Conservation (phyloP, 2,329 filamentous ascomycete species). For the Colletotrichum lentis region DNA sequence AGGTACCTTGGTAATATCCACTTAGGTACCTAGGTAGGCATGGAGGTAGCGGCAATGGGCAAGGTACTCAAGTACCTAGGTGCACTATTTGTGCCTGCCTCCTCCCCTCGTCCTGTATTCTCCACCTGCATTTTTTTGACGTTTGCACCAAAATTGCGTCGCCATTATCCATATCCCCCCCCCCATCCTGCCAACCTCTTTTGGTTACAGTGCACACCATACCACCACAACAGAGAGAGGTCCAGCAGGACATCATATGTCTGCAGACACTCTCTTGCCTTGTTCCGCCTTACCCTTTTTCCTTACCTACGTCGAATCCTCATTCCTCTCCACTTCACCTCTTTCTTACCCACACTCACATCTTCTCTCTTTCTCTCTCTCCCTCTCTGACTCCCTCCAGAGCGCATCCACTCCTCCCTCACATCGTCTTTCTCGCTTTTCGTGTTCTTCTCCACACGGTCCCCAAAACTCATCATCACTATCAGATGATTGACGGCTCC, state of each 20-base stretch:
- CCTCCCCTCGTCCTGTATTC: background rate
- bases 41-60: too few relatives aligned
- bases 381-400: background rate
- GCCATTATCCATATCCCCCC: slow-evolving; percentile 22
- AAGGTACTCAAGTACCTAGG: too few relatives aligned
- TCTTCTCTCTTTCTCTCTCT: background rate
- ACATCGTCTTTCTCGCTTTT: background rate
- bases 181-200: slow-evolving; percentile 22
- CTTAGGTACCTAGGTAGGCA: too few relatives aligned
- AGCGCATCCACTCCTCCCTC: too few relatives aligned
- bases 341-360: background rate
- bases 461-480: background rate
- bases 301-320: background rate
- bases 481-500: background rate
- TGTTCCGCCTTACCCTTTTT: background rate
- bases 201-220: background rate
- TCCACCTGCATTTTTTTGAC: slow-evolving; percentile 28
- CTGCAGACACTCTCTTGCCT: background rate
- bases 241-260: slow-evolving; percentile 15
- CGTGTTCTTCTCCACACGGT: background rate
- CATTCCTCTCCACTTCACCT: background rate
- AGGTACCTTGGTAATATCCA: background rate
- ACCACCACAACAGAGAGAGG: background rate
- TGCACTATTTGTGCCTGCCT: too few relatives aligned
- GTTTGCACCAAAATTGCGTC: slow-evolving; percentile 36